These are phyloP conservation scores for Mortierella polycephala DNA, from an alignment of 371 early-diverging fungal species.

Conservation along the genomic window DNA sequence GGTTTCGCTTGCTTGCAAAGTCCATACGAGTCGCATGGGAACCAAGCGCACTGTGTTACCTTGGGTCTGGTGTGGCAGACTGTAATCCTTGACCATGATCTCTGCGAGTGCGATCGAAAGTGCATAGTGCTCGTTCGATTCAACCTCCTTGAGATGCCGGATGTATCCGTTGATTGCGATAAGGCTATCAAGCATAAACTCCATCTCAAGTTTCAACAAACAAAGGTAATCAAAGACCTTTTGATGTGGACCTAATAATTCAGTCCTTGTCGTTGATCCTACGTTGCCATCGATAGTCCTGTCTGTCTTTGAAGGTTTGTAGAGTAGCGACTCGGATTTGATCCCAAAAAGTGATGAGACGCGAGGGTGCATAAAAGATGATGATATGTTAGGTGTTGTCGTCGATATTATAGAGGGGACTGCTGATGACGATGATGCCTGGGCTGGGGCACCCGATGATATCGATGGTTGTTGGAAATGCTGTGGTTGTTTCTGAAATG, in stretches of 20 bases:
- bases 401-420: not conserved
- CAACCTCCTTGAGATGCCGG: not conserved
- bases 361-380: not conserved
- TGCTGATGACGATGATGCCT: not conserved
- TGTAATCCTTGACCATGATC: conserved; percentile 16
- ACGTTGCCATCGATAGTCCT: not conserved
- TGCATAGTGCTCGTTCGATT: conserved; percentile 16
- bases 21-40: not conserved
- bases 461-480: not conserved
- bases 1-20: no score
- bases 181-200: conserved; percentile 15
- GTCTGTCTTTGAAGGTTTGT: conserved; percentile 7
- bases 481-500: no score
- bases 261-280: not conserved
- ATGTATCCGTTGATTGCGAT: conserved; percentile 8
- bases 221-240: conserved; percentile 23
- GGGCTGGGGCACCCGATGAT: not conserved
- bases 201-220: conserved; percentile 18
- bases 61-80: conserved; percentile 14
- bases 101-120: conserved; percentile 17
- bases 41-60: conserved; percentile 5
- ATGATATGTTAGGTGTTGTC: not conserved
- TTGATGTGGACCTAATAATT: conserved; percentile 1
- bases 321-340: not conserved
- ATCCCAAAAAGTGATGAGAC: not conserved